These are phyloP conservation scores for Xylariomycetidae sp. DNA, from an alignment of 2,329 filamentous ascomycete species.

Conservation along the genomic window DNA sequence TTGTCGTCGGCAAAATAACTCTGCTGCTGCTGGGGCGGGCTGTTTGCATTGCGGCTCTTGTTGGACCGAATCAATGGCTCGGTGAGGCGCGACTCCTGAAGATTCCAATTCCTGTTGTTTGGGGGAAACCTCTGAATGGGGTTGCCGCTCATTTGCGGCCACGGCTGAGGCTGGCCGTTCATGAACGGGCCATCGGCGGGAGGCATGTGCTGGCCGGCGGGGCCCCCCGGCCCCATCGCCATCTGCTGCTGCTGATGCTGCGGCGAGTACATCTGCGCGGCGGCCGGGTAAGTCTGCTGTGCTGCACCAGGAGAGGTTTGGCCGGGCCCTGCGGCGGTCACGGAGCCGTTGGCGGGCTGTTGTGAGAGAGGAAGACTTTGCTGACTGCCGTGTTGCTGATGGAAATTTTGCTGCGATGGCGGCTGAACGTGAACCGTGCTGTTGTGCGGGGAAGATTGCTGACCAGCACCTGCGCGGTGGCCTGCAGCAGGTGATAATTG, in stretches of 20 bases:
- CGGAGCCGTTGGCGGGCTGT: constrained; percentile 13
- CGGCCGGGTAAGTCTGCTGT: constrained; percentile 11
- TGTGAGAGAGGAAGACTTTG: constrained; percentile 11
- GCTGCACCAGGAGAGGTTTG: constrained; percentile 15
- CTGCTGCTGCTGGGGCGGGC: constrained; percentile 25
- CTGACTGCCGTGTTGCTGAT: constrained; percentile 11
- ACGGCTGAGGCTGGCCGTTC: constrained; percentile 17
- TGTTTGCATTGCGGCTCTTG: constrained; percentile 28
- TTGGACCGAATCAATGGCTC: constrained; percentile 40
- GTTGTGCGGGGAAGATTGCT: constrained; percentile 16
- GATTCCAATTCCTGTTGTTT: constrained; percentile 40
- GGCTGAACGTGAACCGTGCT: constrained; percentile 10
- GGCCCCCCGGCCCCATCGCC: constrained; percentile 17
- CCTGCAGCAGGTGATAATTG: constrained; percentile 12
- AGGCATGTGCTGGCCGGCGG: constrained; percentile 14
- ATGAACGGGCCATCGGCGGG: constrained; percentile 9
- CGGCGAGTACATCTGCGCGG: constrained; percentile 12
- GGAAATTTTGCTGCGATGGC: constrained; percentile 11
- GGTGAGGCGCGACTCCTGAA: constrained; percentile 48
- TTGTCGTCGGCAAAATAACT: constrained; percentile 41
- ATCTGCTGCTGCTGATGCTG: constrained; percentile 5
- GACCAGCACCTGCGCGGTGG: constrained; percentile 3
- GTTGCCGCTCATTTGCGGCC: constrained; percentile 24
- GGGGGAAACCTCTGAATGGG: constrained; percentile 36
- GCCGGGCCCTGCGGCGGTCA: constrained; percentile 7